Conservation (phyloP, 1,284 basidiomycete species). For the Cystobasidium pallidum region DNA sequence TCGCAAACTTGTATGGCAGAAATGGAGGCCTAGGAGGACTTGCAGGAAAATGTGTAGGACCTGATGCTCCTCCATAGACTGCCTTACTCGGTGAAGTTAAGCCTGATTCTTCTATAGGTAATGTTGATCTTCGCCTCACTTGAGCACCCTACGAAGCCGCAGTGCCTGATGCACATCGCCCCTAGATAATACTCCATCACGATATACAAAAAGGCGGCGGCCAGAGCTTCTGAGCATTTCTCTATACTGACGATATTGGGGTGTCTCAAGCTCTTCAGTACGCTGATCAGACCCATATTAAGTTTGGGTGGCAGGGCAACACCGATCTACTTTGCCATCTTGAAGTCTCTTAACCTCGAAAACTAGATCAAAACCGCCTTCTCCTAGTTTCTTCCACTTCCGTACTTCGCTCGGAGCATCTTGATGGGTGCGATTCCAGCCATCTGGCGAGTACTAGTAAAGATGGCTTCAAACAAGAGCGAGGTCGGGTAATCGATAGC, state of each 20-base stretch:
- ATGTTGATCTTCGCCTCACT: slow-evolving; percentile 9
- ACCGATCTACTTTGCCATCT: slow-evolving; percentile 19
- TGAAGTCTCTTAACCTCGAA: slow-evolving; percentile 14
- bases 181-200: slow-evolving; percentile 24
- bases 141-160: neutral
- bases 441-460: too few relatives aligned
- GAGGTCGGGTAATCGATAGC: slow-evolving; percentile 18
- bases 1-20: slow-evolving; percentile 28
- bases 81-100: slow-evolving; percentile 1
- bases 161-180: slow-evolving; percentile 18
- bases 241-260: slow-evolving; percentile 25
- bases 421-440: too few relatives aligned
- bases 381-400: slow-evolving; percentile 25
- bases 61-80: slow-evolving; percentile 27
- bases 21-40: slow-evolving; percentile 27
- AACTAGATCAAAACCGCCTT: slow-evolving; percentile 25
- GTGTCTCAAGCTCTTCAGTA: slow-evolving; percentile 26
- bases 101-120: slow-evolving; percentile 6
- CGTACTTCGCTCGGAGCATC: slow-evolving; percentile 20
- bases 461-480: slow-evolving; percentile 16
- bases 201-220: slow-evolving; percentile 12
- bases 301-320: slow-evolving; percentile 11
- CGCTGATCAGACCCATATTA: slow-evolving; percentile 16
- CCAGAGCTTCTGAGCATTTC: slow-evolving; percentile 3
- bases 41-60: slow-evolving; percentile 24